Base-by-base conservation (phyloP, 2,329 filamentous ascomycete genomes). In the Daldinia eschscholtzii region DNA sequence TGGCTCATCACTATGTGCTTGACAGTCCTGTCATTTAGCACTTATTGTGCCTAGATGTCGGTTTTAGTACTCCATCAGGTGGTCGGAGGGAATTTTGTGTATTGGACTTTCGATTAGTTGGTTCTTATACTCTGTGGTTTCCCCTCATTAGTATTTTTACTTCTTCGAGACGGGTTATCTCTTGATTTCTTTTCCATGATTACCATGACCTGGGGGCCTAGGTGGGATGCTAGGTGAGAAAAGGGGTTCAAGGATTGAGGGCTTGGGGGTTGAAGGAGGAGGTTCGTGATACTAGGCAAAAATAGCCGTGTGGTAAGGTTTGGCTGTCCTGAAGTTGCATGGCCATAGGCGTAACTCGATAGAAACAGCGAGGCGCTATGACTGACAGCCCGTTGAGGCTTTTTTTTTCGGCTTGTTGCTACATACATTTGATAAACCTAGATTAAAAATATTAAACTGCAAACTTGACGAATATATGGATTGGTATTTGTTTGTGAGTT, bases 371-470 rank as follows among this genome's bases (percentile, higher is more conserved):
- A 61, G 28, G 35, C 37, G 26, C 48, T 26, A 23, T 46, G 53
- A 48, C 28, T 48, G 60, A 62, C 48, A 58, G 69, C 61, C 60
- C 15, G 37, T 35, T 39, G 55, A 67, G 63, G 50, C 42, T 61
- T 44, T 59, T 42, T 62, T 64, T 39, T 15, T 39, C 50, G 60
- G 63, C 63, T 69, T 60, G 53, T 62, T 61, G 41, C 57, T 68
- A 69, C 62, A 62, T 33, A 67, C 62, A 69, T 60, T 62, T 61
- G 57, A 67, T 71, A 69, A 69, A 71, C 69, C 63, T 71, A 71
- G 69, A 71, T 30, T 67, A 70, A 75, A 74, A 73, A 63, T 70
- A 73, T 63, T 71, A 72, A 76, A 70, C 67, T 71, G 68, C 64
- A 71, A 68, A 67, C 63, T 55, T 55, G 10, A 39, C 33, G 52